These are phyloP conservation scores for Melanogaster broomeanus DNA, from an alignment of 768 basidiomycete species.

Conservation along the genomic window DNA sequence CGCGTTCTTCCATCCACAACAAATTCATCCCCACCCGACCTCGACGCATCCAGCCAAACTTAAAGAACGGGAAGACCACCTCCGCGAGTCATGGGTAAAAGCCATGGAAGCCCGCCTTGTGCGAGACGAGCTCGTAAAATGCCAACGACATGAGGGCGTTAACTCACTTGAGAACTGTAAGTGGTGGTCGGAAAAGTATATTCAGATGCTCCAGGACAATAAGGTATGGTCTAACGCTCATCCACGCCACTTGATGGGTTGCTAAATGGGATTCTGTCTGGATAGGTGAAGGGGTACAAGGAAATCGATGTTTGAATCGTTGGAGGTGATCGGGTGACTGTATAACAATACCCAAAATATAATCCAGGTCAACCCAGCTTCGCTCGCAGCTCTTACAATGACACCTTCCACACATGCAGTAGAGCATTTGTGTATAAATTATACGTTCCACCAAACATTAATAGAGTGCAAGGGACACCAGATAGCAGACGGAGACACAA, in stretches of 20 bases:
- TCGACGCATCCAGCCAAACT: slow-evolving; percentile 50
- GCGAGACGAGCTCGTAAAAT: slow-evolving; percentile 84
- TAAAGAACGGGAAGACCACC: slow-evolving; percentile 67
- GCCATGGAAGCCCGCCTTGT: slow-evolving; percentile 93
- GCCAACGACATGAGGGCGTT: slow-evolving; percentile 87
- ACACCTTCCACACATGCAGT: neutral
- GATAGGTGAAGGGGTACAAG: slow-evolving; percentile 87
- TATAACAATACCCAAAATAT: neutral
- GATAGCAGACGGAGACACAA: too few relatives aligned
- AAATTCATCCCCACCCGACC: neutral
- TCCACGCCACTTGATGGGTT: neutral
- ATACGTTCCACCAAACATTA: slow-evolving; percentile 1
- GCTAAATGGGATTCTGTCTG: slow-evolving; percentile 1
- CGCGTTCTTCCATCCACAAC: neutral
- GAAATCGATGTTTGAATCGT: slow-evolving; percentile 60
- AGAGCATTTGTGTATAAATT: slow-evolving; percentile 7
- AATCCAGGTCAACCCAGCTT: too few relatives aligned
- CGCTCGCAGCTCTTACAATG: neutral
- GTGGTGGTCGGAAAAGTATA: slow-evolving; percentile 82
- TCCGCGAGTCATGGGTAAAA: slow-evolving; percentile 93
- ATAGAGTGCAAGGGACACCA: too few relatives aligned
- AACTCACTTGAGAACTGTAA: slow-evolving; percentile 90
- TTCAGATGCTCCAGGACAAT: slow-evolving; percentile 74
- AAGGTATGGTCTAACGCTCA: slow-evolving; percentile 54
- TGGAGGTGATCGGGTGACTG: neutral